Conservation (phyloP, 306 rosid genomes). For the Argentina anserina region DNA sequence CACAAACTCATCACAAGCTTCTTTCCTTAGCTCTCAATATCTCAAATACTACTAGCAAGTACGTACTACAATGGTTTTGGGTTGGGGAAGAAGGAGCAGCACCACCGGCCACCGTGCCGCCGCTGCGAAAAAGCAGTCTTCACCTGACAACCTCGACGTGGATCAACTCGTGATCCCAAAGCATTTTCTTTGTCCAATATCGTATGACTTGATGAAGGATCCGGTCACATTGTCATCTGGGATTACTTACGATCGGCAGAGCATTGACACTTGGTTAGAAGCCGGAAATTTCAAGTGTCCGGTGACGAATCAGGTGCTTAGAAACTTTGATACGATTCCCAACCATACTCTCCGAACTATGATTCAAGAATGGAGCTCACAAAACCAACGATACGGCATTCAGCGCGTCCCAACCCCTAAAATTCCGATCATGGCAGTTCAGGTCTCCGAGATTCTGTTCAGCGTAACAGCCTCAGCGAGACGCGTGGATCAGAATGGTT, state of each 20-base stretch:
- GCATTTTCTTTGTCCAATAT: slow-evolving; percentile 62
- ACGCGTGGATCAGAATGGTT: slow-evolving; percentile 32
- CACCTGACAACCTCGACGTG: slow-evolving; percentile 12
- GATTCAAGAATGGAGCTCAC: slow-evolving; percentile 79
- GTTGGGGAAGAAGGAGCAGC: slow-evolving; percentile 50
- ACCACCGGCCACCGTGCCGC: slow-evolving; percentile 9
- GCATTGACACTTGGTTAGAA: slow-evolving; percentile 62
- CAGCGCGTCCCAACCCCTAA: slow-evolving; percentile 70
- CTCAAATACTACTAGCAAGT: background rate
- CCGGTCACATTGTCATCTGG: slow-evolving; percentile 80
- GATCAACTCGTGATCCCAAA: slow-evolving; percentile 47
- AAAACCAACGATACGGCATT: slow-evolving; percentile 45
- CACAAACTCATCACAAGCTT: background rate
- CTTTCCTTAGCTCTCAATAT: slow-evolving; percentile 5
- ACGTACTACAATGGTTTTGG: slow-evolving; percentile 38
- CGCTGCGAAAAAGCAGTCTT: slow-evolving; percentile 12
- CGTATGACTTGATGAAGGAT: slow-evolving; percentile 73
- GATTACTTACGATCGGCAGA: slow-evolving; percentile 69
- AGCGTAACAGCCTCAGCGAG: slow-evolving; percentile 20
- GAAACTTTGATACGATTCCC: slow-evolving; percentile 54
- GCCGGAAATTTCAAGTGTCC: slow-evolving; percentile 71
- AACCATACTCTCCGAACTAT: slow-evolving; percentile 55
- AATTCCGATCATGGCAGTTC: slow-evolving; percentile 38
- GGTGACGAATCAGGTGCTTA: slow-evolving; percentile 47
- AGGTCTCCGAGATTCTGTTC: slow-evolving; percentile 39